phyloP scores from a whole-genome alignment of 352 stramenopile species.

The Phytophthora brassicae region DNA sequence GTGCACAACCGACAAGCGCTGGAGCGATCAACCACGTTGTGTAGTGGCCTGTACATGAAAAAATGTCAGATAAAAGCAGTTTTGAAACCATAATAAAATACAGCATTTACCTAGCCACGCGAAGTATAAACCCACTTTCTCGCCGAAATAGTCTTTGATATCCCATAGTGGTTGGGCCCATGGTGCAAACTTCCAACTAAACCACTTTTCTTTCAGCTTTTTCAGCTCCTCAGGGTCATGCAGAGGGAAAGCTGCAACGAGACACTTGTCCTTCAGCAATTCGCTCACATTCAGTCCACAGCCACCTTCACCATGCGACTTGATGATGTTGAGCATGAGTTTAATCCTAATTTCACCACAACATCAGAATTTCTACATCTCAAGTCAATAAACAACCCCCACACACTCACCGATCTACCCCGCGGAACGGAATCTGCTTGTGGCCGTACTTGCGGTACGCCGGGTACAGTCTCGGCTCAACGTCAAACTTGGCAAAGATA shows the following conservation, averaged over 20 bases:
- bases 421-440: conserved; percentile 74
- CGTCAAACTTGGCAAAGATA: conserved; percentile 79
- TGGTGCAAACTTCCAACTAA: conserved; percentile 59
- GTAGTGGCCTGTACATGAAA: conserved; percentile 72
- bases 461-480: conserved; percentile 56
- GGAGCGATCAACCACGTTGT: conserved; percentile 94
- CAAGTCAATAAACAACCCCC: neutral
- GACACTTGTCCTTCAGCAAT: conserved; percentile 54
- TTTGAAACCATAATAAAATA: neutral
- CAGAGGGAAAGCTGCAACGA: conserved; percentile 62
- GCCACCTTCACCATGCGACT: conserved; percentile 54
- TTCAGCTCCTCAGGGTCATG: conserved; percentile 56
- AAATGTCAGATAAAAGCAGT: neutral
- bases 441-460: conserved; percentile 72
- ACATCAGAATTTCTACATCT: neutral
- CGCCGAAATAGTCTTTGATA: conserved; percentile 86
- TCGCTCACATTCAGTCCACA: conserved; percentile 60
- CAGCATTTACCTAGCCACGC: conserved; percentile 86
- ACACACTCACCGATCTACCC: conserved; percentile 52
- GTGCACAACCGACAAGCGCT: conserved; percentile 82
- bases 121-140: conserved; percentile 97
- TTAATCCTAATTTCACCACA: conserved; percentile 48
- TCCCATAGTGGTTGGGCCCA: conserved; percentile 54
- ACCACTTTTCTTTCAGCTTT: conserved; percentile 58
- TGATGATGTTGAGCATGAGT: conserved; percentile 72